Conservation (phyloP, 2,329 filamentous ascomycete genomes). For the Aspergillus pseudotamarii region DNA sequence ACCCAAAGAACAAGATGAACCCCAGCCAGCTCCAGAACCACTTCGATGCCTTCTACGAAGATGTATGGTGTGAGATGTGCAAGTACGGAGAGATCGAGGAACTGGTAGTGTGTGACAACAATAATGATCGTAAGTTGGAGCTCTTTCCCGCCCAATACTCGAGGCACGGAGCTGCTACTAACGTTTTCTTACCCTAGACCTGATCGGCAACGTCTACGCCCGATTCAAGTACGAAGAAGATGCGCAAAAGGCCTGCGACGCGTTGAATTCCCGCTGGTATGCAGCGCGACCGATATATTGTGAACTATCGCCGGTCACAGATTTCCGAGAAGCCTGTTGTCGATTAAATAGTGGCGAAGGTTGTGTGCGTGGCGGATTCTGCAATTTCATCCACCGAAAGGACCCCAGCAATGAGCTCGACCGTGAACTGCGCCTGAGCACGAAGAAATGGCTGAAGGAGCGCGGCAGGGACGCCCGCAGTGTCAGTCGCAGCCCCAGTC, state of each 20-base stretch:
- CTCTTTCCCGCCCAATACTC: background rate
- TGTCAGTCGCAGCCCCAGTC: conserved; percentile 78
- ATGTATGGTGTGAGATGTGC: conserved; percentile 99
- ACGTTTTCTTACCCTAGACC: conserved; percentile 57
- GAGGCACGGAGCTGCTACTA: background rate
- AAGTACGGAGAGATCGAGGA: conserved; percentile 98
- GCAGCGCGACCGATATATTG: conserved; percentile 96
- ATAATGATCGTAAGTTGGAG: conserved; percentile 80
- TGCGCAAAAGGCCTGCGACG: conserved; percentile 90
- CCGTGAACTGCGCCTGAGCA: conserved; percentile 79
- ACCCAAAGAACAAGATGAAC: conserved; percentile 97
- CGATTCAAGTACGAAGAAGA: conserved; percentile 99
- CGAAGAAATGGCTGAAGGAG: conserved; percentile 93
- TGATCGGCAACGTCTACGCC: conserved; percentile 98
- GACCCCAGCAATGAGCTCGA: conserved; percentile 89
- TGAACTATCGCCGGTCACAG: conserved; percentile 93
- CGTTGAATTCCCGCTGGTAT: conserved; percentile 94
- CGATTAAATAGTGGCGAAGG: conserved; percentile 92
- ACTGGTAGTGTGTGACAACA: conserved; percentile 98
- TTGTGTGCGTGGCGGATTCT: conserved; percentile 94
- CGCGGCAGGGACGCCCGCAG: conserved; percentile 83
- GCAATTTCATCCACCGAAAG: conserved; percentile 99
- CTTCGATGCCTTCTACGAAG: conserved; percentile 99
- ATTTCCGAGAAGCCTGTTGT: conserved; percentile 97
- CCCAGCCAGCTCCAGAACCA: conserved; percentile 95